Percentiles rank a stretch among this genome's conserved stretches.
Conservation (phyloP, 352 stramenopile genomes). For the Globisporangium yorkense region DNA sequence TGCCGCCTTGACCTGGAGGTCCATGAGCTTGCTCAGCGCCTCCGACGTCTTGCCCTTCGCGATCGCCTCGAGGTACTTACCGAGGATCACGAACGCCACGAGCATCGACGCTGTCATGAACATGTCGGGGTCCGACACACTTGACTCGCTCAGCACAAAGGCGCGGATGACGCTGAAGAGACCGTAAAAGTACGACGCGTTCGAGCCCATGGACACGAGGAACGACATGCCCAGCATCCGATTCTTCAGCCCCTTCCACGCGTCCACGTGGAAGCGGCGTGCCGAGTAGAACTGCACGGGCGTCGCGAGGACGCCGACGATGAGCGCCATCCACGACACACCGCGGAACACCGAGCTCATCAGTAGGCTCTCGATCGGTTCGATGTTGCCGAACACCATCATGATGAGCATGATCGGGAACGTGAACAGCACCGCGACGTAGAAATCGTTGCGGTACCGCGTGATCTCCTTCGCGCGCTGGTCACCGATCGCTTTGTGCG, state of each 20-base stretch:
- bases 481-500: slow-evolving; percentile 75
- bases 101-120: slow-evolving; percentile 99
- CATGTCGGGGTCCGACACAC: slow-evolving; percentile 76
- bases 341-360: slow-evolving; percentile 49
- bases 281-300: slow-evolving; percentile 95
- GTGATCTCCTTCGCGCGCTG: slow-evolving; percentile 76
- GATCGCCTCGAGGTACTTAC: slow-evolving; percentile 96
- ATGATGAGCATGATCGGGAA: slow-evolving; percentile 93
- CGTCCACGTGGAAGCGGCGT: slow-evolving; percentile 92
- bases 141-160: slow-evolving; percentile 55
- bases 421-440: slow-evolving; percentile 89
- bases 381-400: slow-evolving; percentile 84
- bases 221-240: slow-evolving; percentile 95
- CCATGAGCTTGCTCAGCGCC: slow-evolving; percentile 94
- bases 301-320: slow-evolving; percentile 84
- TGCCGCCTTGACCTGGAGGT: slow-evolving; percentile 94
- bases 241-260: slow-evolving; percentile 89
- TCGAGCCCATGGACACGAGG: slow-evolving; percentile 95
- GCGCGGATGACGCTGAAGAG: slow-evolving; percentile 84
- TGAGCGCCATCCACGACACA: slow-evolving; percentile 69
- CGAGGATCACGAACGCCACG: slow-evolving; percentile 97
- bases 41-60: slow-evolving; percentile 92
- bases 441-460: slow-evolving; percentile 80
- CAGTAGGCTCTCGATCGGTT: slow-evolving; percentile 37
- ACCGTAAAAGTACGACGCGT: slow-evolving; percentile 95